Evolutionary conservation across 176 grass and related monocot species (phyloP).

Genomic region (Oryza nivara): DNA sequence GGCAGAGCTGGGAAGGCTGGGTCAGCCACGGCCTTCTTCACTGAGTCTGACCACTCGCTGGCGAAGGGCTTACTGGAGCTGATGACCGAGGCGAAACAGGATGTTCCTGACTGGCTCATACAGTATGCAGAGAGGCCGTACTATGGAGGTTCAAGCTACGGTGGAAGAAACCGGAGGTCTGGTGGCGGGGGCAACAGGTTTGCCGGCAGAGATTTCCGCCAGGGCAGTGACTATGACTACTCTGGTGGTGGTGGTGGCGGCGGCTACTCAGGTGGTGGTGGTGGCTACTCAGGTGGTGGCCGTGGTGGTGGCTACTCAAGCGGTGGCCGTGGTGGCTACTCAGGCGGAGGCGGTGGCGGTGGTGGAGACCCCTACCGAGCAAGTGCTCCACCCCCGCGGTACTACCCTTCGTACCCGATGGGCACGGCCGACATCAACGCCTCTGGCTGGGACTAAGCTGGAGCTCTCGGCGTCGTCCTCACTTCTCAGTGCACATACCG

Average conservation of each 20-base stretch:
- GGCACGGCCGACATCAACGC: slow-evolving; percentile 51
- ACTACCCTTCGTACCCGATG: slow-evolving; percentile 52
- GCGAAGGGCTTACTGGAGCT: slow-evolving; percentile 62
- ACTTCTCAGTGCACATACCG: slow-evolving; percentile 22
- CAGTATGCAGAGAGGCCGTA: slow-evolving; percentile 43
- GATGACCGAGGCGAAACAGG: slow-evolving; percentile 72
- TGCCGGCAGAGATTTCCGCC: slow-evolving; percentile 42
- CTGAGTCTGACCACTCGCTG: slow-evolving; percentile 47
- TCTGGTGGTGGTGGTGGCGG: not conserved
- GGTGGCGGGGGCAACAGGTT: slow-evolving; percentile 21
- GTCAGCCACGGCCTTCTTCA: slow-evolving; percentile 75
- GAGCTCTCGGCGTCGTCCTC: not conserved
- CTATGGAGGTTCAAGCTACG: slow-evolving; percentile 41
- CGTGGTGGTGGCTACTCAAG: slow-evolving; percentile 4
- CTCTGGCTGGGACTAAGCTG: slow-evolving; percentile 65
- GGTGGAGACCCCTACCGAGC: slow-evolving; percentile 12
- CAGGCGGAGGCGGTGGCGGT: not conserved
- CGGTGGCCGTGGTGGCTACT: not conserved
- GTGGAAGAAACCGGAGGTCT: slow-evolving; percentile 36
- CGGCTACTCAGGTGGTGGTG: not conserved
- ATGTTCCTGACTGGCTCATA: slow-evolving; percentile 63
- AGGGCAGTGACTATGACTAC: not conserved
- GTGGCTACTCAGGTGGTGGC: not conserved
- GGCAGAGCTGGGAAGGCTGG: slow-evolving; percentile 86
- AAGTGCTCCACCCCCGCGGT: slow-evolving; percentile 30